phyloP scores from a whole-genome alignment of 1,139 yeast species.

The Kodamaea plutei region DNA sequence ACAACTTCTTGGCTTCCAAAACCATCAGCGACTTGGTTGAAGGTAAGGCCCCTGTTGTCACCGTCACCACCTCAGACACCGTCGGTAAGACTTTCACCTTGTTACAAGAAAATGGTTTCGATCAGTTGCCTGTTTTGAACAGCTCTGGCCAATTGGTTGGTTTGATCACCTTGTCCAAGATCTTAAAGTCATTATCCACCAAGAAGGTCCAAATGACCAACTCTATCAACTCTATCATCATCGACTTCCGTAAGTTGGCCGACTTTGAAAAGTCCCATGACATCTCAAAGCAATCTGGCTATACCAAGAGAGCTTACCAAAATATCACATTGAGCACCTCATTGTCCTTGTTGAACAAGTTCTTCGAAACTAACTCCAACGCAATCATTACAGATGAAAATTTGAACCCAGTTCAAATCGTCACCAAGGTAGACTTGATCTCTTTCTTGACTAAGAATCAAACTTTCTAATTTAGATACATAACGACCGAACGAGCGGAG shows the following conservation, averaged over 20 bases:
- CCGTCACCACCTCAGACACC: slow-evolving; percentile 61
- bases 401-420: slow-evolving; percentile 75
- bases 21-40: slow-evolving; percentile 65
- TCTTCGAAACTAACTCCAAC: slow-evolving; percentile 83
- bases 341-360: slow-evolving; percentile 65
- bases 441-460: slow-evolving; percentile 52
- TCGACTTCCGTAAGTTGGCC: slow-evolving; percentile 71
- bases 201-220: slow-evolving; percentile 58
- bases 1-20: slow-evolving; percentile 43
- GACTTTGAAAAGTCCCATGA: slow-evolving; percentile 66
- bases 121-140: slow-evolving; percentile 77
- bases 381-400: slow-evolving; percentile 76
- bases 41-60: slow-evolving; percentile 72
- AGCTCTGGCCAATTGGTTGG: slow-evolving; percentile 64
- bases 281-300: slow-evolving; percentile 57
- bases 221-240: slow-evolving; percentile 58
- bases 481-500: background rate
- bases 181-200: slow-evolving; percentile 64
- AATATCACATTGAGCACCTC: slow-evolving; percentile 69
- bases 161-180: slow-evolving; percentile 70
- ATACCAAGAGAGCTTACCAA: slow-evolving; percentile 62
- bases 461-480: slow-evolving; percentile 18
- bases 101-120: slow-evolving; percentile 75
- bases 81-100: slow-evolving; percentile 66
- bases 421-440: slow-evolving; percentile 81